These are phyloP conservation scores for Didymella pomorum DNA, from an alignment of 2,329 filamentous ascomycete genomes.

Conservation along the genomic window DNA sequence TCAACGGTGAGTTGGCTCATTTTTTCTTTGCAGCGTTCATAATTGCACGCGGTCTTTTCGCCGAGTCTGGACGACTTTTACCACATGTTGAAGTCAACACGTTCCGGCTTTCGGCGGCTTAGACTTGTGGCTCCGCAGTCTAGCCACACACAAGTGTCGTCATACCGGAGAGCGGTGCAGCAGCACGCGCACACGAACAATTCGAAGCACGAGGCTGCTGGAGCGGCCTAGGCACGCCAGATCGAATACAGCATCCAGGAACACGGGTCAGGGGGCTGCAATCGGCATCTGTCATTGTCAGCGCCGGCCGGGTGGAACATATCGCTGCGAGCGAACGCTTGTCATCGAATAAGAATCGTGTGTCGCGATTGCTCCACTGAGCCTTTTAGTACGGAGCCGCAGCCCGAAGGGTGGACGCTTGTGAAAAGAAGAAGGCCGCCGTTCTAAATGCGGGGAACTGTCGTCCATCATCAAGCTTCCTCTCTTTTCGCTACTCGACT, in stretches of 20 bases:
- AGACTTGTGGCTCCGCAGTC: constrained; percentile 26
- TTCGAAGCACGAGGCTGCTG: constrained; percentile 12
- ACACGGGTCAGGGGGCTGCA: constrained; percentile 7
- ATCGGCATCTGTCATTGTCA: constrained; percentile 12
- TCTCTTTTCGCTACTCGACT: constrained; percentile 44
- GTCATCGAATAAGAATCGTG: constrained; percentile 34
- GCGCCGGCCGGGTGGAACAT: constrained; percentile 39
- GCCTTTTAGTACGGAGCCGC: constrained; percentile 37
- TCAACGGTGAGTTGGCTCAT: constrained; percentile 44
- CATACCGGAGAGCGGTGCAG: constrained; percentile 29
- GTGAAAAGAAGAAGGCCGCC: constrained; percentile 42
- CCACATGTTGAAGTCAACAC: constrained; percentile 25
- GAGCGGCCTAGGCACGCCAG: constrained; percentile 13
- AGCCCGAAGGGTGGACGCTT: constrained; percentile 36
- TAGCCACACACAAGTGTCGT: constrained; percentile 34
- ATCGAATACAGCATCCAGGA: constrained; percentile 16
- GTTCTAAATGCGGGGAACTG: constrained; percentile 49
- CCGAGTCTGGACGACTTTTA: constrained; percentile 29
- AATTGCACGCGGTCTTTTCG: constrained; percentile 24
- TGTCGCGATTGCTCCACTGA: constrained; percentile 40
- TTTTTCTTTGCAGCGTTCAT: constrained; percentile 21
- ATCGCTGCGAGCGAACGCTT: constrained; percentile 33
- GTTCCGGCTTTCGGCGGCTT: constrained; percentile 43
- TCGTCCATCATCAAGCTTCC: constrained; percentile 40
- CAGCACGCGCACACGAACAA: constrained; percentile 39